Percentiles rank a stretch among this genome's conserved stretches.
Evolutionary conservation across 805 yeast species (phyloP).

Genomic region (Deakozyma indianensis): DNA sequence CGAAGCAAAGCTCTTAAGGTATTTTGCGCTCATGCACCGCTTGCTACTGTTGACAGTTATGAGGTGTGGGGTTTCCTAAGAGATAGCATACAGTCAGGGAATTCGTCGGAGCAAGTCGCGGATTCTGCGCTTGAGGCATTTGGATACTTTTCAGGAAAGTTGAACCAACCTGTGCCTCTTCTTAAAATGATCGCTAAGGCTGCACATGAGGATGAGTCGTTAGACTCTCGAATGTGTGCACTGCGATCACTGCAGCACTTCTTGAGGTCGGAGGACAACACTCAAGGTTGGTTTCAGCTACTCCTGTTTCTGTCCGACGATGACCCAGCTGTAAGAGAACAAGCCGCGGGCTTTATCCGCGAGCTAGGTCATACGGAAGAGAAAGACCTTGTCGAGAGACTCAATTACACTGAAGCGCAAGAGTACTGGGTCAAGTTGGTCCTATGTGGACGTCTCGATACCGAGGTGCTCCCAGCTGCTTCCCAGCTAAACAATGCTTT

Average conservation of each 20-base stretch:
- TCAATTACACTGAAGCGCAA: background rate
- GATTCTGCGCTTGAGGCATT: constrained; percentile 36
- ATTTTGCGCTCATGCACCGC: constrained; percentile 17
- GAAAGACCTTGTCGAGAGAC: background rate
- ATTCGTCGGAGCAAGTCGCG: constrained; percentile 29
- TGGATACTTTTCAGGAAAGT: constrained; percentile 28
- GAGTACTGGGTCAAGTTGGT: background rate
- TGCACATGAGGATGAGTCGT: constrained; percentile 31
- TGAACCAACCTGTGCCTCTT: constrained; percentile 7
- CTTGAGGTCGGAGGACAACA: constrained; percentile 6
- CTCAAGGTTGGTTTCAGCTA: constrained; percentile 7
- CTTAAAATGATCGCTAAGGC: constrained; percentile 14
- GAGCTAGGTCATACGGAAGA: background rate
- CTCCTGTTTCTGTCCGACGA: constrained; percentile 35
- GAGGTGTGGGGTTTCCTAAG: background rate
- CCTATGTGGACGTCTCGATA: background rate
- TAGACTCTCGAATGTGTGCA: constrained; percentile 31
- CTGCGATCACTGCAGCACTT: constrained; percentile 28
- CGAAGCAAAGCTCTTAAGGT: constrained; percentile 26
- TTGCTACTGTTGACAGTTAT: background rate
- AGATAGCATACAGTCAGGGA: constrained; percentile 4
- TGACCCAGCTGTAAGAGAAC: constrained; percentile 41
- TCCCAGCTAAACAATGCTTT: constrained; percentile 13
- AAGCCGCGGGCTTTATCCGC: background rate
- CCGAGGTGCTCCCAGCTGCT: constrained; percentile 1